phyloP scores from a whole-genome alignment of 805 yeast genomes.

The Spathaspora sp. region DNA sequence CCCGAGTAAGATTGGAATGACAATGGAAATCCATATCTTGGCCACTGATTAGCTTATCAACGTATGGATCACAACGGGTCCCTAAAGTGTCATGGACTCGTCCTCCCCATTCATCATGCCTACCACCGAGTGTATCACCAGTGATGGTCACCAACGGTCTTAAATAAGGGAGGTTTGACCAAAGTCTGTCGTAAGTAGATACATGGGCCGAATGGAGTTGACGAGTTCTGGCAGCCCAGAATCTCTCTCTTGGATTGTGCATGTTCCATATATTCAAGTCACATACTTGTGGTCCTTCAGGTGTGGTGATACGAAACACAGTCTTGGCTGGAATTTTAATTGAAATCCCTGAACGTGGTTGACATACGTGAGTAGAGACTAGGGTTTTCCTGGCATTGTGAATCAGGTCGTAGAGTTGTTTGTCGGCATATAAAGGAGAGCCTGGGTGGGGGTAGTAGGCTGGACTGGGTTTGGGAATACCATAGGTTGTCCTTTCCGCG shows the following conservation, averaged over 20 bases:
- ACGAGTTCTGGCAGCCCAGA: conserved; percentile 70
- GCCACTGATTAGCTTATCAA: conserved; percentile 59
- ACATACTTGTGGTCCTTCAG: conserved; percentile 71
- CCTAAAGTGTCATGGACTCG: conserved; percentile 64
- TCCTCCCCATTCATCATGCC: conserved; percentile 65
- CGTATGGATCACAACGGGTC: conserved; percentile 68
- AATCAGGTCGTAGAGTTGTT: conserved; percentile 42
- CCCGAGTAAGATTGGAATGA: conserved; percentile 60
- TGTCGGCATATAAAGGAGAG: conserved; percentile 50
- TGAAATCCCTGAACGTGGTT: conserved; percentile 58
- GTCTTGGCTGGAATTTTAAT: conserved; percentile 61
- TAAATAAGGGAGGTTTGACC: conserved; percentile 65
- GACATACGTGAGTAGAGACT: conserved; percentile 40
- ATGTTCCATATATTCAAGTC: conserved; percentile 64
- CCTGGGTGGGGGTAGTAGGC: conserved; percentile 58
- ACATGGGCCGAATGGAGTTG: conserved; percentile 65
- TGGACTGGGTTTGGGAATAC: conserved; percentile 44
- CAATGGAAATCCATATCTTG: conserved; percentile 66
- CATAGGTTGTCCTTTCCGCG: conserved; percentile 29
- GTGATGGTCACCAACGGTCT: conserved; percentile 64
- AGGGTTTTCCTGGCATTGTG: conserved; percentile 42
- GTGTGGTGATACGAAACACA: conserved; percentile 56
- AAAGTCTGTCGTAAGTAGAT: conserved; percentile 55
- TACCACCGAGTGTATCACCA: conserved; percentile 52
- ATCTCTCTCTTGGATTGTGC: conserved; percentile 57